Conservation (phyloP, 1,284 basidiomycete genomes). For the Amylostereum areolatum region DNA sequence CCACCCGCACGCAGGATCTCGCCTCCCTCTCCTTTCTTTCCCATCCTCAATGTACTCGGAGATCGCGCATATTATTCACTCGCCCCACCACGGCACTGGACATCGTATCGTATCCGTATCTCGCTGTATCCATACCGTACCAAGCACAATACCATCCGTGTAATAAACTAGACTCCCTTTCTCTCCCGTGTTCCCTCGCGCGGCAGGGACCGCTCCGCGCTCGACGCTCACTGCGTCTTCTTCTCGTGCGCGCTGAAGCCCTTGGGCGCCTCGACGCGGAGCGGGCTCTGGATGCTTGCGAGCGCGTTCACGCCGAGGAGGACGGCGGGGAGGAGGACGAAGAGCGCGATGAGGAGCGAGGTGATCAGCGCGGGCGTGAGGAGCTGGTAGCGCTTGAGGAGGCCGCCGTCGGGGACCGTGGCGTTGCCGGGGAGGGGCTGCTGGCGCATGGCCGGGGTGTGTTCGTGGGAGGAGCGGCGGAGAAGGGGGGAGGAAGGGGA, state of each 20-base stretch:
- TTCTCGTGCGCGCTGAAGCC: slow-evolving; percentile 63
- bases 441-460: slow-evolving; percentile 11
- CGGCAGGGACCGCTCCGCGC: too few species aligned
- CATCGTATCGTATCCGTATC: too few species aligned
- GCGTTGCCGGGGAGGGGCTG: slow-evolving; percentile 26
- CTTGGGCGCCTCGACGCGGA: slow-evolving; percentile 59
- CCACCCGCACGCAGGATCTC: too few species aligned
- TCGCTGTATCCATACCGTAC: too few species aligned
- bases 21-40: too few species aligned
- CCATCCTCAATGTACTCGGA: too few species aligned
- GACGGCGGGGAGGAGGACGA: slow-evolving; percentile 68
- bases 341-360: slow-evolving; percentile 60
- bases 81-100: too few species aligned
- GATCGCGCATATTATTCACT: too few species aligned
- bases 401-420: slow-evolving; percentile 43
- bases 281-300: slow-evolving; percentile 70
- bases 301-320: slow-evolving; percentile 64
- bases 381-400: slow-evolving; percentile 70
- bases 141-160: too few species aligned
- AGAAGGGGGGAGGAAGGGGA: slow-evolving; percentile 28
- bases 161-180: too few species aligned
- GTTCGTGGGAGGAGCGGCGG: slow-evolving; percentile 23
- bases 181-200: too few species aligned
- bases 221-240: slow-evolving; percentile 79
- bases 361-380: slow-evolving; percentile 78